These are phyloP conservation scores for Tulasnella sp. DNA, from an alignment of 768 basidiomycete genomes.

Conservation along the genomic window DNA sequence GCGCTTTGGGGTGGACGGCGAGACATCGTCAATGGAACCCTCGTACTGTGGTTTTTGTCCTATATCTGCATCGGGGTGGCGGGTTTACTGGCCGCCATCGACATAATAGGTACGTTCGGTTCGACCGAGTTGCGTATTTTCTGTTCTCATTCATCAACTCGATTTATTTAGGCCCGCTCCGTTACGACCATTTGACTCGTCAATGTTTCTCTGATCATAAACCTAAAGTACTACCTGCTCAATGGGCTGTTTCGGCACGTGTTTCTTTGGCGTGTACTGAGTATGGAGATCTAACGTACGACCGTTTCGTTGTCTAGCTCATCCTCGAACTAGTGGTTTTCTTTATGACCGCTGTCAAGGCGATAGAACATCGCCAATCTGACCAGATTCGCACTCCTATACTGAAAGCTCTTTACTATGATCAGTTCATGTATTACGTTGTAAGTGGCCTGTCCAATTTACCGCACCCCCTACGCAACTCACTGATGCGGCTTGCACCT, in stretches of 20 bases:
- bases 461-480: too few relatives aligned
- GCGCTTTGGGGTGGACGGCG: neutral
- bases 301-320: too few relatives aligned
- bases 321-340: neutral
- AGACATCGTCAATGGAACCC: neutral
- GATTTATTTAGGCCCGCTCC: neutral
- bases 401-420: neutral
- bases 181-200: neutral
- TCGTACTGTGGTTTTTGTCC: neutral
- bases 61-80: neutral
- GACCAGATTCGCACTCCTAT: neutral
- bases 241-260: neutral
- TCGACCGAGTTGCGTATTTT: neutral
- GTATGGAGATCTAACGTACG: neutral
- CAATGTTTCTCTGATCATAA: neutral
- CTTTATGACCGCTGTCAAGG: conserved; percentile 3
- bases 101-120: neutral
- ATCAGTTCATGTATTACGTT: neutral
- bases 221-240: neutral
- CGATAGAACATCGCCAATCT: neutral
- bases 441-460: neutral
- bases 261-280: too few relatives aligned
- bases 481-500: neutral
- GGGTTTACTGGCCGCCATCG: neutral
- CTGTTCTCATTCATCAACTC: neutral